phyloP scores from a whole-genome alignment of 371 early-diverging fungal genomes.

The Syncephalis fuscata region DNA sequence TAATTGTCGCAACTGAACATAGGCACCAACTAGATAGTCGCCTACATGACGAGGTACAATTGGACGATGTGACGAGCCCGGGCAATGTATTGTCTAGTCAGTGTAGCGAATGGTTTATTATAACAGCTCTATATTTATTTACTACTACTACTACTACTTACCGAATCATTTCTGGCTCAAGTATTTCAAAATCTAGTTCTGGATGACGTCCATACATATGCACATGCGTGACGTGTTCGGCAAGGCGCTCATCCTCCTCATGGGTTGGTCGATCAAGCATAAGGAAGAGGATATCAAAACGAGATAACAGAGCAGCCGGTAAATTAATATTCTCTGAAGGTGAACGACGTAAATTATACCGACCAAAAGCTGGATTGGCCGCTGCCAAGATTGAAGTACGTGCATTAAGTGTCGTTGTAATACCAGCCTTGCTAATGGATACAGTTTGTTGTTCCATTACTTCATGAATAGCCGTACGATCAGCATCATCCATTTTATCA shows the following conservation, averaged over 20 bases:
- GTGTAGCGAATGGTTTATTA: background rate
- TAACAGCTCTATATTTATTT: too few relatives aligned
- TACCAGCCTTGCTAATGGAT: constrained; percentile 84
- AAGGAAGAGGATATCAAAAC: constrained; percentile 95
- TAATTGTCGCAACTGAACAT: constrained; percentile 63
- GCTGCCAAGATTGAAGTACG: constrained; percentile 83
- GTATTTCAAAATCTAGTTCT: constrained; percentile 32
- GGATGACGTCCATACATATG: constrained; percentile 73
- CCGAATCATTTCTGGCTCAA: constrained; percentile 45
- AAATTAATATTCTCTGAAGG: constrained; percentile 90
- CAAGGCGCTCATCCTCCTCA: constrained; percentile 58
- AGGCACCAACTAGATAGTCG: constrained; percentile 75
- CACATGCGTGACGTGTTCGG: constrained; percentile 84
- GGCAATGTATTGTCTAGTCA: constrained; percentile 69
- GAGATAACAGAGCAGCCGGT: constrained; percentile 86
- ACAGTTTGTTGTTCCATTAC: constrained; percentile 96
- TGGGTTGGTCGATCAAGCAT: constrained; percentile 67
- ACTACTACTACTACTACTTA: too few relatives aligned
- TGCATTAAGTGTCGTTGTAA: constrained; percentile 85
- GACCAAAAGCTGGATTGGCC: constrained; percentile 76
- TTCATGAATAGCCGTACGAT: constrained; percentile 84
- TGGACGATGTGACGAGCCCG: constrained; percentile 61
- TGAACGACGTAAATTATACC: constrained; percentile 64
- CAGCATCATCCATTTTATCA: constrained; percentile 83
- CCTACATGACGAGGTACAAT: constrained; percentile 54